Evolutionary conservation across 2,329 filamentous ascomycete genomes (phyloP), one percentile per base, ranked within the genome.

Genomic region (Neofusicoccum cordaticola): DNA sequence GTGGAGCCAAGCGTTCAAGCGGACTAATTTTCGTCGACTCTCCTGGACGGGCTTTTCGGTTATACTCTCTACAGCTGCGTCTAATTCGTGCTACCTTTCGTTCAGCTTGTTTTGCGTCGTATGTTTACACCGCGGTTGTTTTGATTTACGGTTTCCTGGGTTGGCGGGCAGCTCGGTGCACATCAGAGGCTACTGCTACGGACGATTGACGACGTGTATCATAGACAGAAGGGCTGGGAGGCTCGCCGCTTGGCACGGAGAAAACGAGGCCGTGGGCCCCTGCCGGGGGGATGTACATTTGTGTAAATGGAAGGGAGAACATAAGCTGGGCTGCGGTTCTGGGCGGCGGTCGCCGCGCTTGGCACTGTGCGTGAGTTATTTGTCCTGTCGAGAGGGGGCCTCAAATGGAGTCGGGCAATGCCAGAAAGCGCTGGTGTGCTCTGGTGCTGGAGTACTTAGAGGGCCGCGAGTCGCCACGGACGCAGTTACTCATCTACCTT

Each of bases 201-300:
- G 19, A 57, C 53, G 39, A 57, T n/a, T 57, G 53, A 57, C 37
- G 53, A 57, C 53, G 19, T 57, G 53, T 57, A 57, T 31, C 53
- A 57, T 57, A 57, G 53, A 57, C 39, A 11, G 39, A 15, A 44
- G 53, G 15, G 22, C 8, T 9, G 3, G 17, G 15, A 17, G 27
- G 27, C 27, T 31, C 27, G 22, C 22, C n/a, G 19, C 53, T 57
- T 57, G 53, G 53, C 39, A 57, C 39, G 53, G 53, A 44, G 39
- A 34, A 44, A 44, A 7, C 31, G 39, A 17, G 53, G 39, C 53
- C 19, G 27, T 34, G 11, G 39, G 39, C 35, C 31, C 34, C 35
- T 13, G 41, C 22, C 17, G 4, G 53, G 39, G 39, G 34, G 37
- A 35, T 57, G 53, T 44, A 57, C 39, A 44, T 34, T 44, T 42